A percentile compares a stretch with the other conserved stretches of the same genome.
Conservation (phyloP, 805 yeast species). For the Allodekkera sacchari region DNA sequence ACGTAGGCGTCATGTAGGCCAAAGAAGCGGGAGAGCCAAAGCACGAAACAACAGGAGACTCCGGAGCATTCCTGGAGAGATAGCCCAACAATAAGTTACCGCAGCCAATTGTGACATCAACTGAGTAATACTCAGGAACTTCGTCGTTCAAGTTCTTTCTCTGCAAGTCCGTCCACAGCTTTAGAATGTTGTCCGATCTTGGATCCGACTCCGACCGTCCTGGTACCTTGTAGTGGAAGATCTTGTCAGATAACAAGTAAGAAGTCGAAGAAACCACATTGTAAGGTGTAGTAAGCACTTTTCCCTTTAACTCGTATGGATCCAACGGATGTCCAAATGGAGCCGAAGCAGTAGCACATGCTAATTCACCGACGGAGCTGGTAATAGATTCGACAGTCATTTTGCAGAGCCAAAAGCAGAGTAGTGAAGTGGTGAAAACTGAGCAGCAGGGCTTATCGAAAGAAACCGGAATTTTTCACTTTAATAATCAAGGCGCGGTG, state of each 20-base stretch:
- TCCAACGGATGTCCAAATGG: slow-evolving; percentile 61
- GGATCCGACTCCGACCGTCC: slow-evolving; percentile 24
- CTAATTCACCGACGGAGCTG: slow-evolving; percentile 11
- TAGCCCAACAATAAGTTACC: slow-evolving; percentile 74
- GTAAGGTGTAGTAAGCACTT: slow-evolving; percentile 45
- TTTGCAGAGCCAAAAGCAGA: too few species aligned
- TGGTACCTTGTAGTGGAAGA: slow-evolving; percentile 64
- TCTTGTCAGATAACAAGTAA: slow-evolving; percentile 40
- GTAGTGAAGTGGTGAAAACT: too few species aligned
- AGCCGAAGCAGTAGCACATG: slow-evolving; percentile 32
- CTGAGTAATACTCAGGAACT: slow-evolving; percentile 53
- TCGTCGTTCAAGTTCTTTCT: slow-evolving; percentile 43
- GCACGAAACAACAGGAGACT: slow-evolving; percentile 30
- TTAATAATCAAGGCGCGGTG: too few species aligned
- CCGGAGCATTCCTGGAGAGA: slow-evolving; percentile 23
- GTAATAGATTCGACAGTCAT: slow-evolving; percentile 11
- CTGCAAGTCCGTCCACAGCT: slow-evolving; percentile 51
- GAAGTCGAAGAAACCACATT: slow-evolving; percentile 47
- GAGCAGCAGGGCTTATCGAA: too few species aligned
- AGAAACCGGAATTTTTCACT: too few species aligned
- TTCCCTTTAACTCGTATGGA: slow-evolving; percentile 40
- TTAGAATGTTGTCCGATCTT: slow-evolving; percentile 41
- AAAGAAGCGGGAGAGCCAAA: slow-evolving; percentile 66
- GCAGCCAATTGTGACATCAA: slow-evolving; percentile 80
- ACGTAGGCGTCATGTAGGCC: slow-evolving; percentile 50